Evolutionary conservation across 129 eudicot genomes (phyloP), one percentile per base, ranked within the genome.

Genomic region (Escallonia herrerae): DNA sequence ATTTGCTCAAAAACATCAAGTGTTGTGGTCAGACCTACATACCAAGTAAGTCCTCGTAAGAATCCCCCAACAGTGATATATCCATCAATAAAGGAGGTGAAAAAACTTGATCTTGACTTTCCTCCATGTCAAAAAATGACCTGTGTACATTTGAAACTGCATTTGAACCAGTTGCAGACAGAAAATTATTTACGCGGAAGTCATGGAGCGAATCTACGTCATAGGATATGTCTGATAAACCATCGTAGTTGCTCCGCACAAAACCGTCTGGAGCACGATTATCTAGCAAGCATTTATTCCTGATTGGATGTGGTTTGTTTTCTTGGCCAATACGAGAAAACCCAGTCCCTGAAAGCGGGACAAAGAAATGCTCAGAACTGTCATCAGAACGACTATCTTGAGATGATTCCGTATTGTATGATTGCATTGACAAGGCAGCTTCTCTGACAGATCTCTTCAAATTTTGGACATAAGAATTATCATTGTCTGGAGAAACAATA

Each of bases 21-120:
- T 3, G 47, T 39, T 56, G 43, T 46, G 43, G 6, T 42, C 5
- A 45, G 33, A 51, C 38, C 38, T 64, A 40, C 80, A 39, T 80
- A 93, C 99, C 99, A 61, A 93, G 99, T 63, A 93, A 76, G 68
- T 93, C 96, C 80, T 93, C 99, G 62, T 88, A 93, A 54, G 83
- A 64, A 59, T 89, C 99, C 40, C 77, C 78, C 58, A 83, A 66
- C 72, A 84, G 70, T 62, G 94, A 84, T 47, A 95, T 71, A 38
- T 89, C 96, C 95, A 93, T 82, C 39, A 93, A 81, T 39, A 93
- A 75, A 69, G 95, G 95, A 5, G 99, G 99, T 48, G 99, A 93
- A 56, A 93, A 93, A 40, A 89, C 96, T 76, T 91, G 90, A 67
- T 87, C 95, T 54, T 80, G 85, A 73, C 76, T 69, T 62, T 86